phyloP scores from a whole-genome alignment of 495 filamentous ascomycete species.

The Podospora pseudopauciseta region DNA sequence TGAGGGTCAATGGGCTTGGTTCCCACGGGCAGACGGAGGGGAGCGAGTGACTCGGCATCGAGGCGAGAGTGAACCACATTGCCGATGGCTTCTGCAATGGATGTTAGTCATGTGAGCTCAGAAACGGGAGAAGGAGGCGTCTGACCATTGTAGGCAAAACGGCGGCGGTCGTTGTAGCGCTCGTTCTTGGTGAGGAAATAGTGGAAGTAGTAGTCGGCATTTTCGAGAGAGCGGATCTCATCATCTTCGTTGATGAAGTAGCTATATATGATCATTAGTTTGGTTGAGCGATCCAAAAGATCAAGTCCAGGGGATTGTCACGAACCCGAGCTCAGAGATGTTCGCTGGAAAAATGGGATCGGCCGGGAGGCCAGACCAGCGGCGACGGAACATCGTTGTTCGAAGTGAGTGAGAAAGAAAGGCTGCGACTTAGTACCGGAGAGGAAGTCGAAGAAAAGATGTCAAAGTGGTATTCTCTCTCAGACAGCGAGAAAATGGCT shows the following conservation, averaged over 20 bases:
- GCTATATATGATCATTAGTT: conserved; percentile 37
- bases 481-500: neutral
- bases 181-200: conserved; percentile 67
- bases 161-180: conserved; percentile 66
- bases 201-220: conserved; percentile 65
- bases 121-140: conserved; percentile 14
- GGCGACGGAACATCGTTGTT: conserved; percentile 63
- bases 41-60: conserved; percentile 50
- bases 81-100: conserved; percentile 56
- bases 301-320: conserved; percentile 2
- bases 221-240: conserved; percentile 62
- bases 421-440: neutral
- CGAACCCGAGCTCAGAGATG: conserved; percentile 67
- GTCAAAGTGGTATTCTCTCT: neutral
- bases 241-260: conserved; percentile 69
- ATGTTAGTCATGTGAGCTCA: neutral
- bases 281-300: neutral
- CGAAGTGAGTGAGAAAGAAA: neutral
- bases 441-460: neutral
- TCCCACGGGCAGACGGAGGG: conserved; percentile 57
- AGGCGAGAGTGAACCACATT: conserved; percentile 60
- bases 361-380: conserved; percentile 58
- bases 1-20: conserved; percentile 48
- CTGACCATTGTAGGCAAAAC: conserved; percentile 66
- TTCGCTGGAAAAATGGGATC: conserved; percentile 63